Evolutionary conservation across 352 stramenopile species (phyloP).

Genomic region (Phytophthora ohioensis): DNA sequence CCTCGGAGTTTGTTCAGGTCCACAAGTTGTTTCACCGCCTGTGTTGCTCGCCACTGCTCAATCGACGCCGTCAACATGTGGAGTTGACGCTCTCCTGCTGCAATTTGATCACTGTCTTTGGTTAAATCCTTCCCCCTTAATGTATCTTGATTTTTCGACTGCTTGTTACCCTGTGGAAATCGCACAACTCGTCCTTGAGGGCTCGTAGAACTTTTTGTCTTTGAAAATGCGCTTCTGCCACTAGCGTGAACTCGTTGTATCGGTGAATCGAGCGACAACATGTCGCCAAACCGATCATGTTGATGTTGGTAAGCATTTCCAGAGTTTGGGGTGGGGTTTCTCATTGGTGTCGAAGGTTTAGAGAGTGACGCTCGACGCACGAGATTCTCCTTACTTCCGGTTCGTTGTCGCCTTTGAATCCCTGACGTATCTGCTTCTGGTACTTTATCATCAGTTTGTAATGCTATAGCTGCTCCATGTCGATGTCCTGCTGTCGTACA

Average conservation of each 20-base stretch:
- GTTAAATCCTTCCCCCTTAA: too few species aligned
- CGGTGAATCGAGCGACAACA: slow-evolving; percentile 43
- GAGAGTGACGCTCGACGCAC: slow-evolving; percentile 22
- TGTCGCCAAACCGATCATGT: slow-evolving; percentile 58
- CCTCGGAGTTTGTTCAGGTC: slow-evolving; percentile 38
- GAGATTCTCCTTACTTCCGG: slow-evolving; percentile 7
- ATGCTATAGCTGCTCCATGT: slow-evolving; percentile 2
- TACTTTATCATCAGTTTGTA: too few species aligned
- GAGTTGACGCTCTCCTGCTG: slow-evolving; percentile 20
- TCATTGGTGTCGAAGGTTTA: neutral
- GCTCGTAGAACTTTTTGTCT: neutral
- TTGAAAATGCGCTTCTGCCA: neutral
- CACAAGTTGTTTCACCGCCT: slow-evolving; percentile 43
- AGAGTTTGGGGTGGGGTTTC: neutral
- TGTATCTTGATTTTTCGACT: too few species aligned
- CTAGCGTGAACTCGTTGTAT: neutral
- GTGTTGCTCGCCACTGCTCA: slow-evolving; percentile 56
- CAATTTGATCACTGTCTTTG: too few species aligned
- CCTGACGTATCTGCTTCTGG: neutral
- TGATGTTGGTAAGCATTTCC: neutral
- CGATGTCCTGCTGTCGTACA: slow-evolving; percentile 13
- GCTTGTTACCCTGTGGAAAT: too few species aligned
- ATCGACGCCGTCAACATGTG: slow-evolving; percentile 50
- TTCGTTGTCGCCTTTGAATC: slow-evolving; percentile 9
- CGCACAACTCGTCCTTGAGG: too few species aligned